Base-by-base conservation (phyloP, 2,329 filamentous ascomycete genomes). In the Phialocephala sp. region DNA sequence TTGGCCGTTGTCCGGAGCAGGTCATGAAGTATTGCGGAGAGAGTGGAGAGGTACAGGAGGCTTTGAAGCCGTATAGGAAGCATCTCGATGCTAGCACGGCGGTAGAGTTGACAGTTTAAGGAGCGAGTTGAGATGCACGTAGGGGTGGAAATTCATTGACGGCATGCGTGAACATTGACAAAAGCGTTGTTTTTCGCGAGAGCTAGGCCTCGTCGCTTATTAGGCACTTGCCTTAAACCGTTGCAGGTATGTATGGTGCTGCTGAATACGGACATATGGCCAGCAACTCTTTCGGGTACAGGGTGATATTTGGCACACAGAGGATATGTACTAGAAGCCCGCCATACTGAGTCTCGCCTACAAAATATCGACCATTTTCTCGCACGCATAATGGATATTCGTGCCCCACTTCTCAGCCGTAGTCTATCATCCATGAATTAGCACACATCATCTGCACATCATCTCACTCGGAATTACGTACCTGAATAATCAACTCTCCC, bases 1-100 rank as follows among this genome's bases (percentile, higher is more conserved):
- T 86, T 61, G 87, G 87, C 4, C 77, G 85, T 56, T 81, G 80
- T 35, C 80, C 82, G 24, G 78, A 88, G 77, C 80, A 85, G 74
- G 83, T 88, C 22, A 79, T 79, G 68, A 81, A 79, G 68, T 88
- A 86, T 63, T 76, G 75, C 60, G 74, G 72, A 73, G 79, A 80
- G 64, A 77, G 79, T 59, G 82, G 79, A 50, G 82, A 83, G 68
- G 81, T 86, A 12, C 77, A 79, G 60, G 76, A 79, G 62, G 81
- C 81, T 22, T 71, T 86, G 61, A 77, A 76, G 74, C 79, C 80
- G 20, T 87, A 85, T 72, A 77, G 77, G 69, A 71, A 76, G 57
- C 69, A 68, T 37, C 76, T 77, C 9, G 55, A 57, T 39, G 20
- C 32, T 39, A 22, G 32, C 9, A 36, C 11, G 20, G n/a, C 14